Evolutionary conservation across 164 flowering plant genomes (phyloP), one percentile per base, ranked within the genome.

Genomic region (Stephania japonica): DNA sequence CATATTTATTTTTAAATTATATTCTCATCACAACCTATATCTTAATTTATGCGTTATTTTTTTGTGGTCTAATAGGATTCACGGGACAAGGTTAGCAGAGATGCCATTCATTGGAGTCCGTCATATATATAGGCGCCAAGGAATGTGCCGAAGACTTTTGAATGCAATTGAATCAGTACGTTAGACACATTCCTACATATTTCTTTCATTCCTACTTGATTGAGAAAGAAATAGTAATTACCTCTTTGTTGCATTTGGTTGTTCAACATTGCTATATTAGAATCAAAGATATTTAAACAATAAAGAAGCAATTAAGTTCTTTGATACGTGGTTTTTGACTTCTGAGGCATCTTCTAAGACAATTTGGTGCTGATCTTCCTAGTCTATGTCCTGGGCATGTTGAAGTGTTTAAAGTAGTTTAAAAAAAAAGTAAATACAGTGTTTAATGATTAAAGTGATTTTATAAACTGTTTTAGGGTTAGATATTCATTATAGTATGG

Each of bases 31-130:
- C 62, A 12, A 24, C 6, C 21, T n/a, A 12, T 49, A 49, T 13
- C 23, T 19, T 59, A 42, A 50, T 53, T 42, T 14, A 26, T 18
- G 43, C 53, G 43, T 62, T 75, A 13, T 71, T 71, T 19, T 19
- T 47, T 26, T 68, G 67, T 14, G 38, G 38, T 67, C 43, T 6
- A 68, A 73, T 80, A 96, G 99, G 89, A 85, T 96, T 75, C 99
- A 87, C 82, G 98, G 98, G 69, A 85, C 90, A 53, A 84, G 83
- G 80, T 83, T 96, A 53, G 99, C 98, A 32, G 99, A 96, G 85
- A 96, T 96, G 98, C 99, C 99, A 59, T 93, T 85, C 68, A 88
- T 96, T 80, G 99, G 99, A 62, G 92, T 97, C 11, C 97, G 99
- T 63, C 88, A 91, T 77, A 85, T 88, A 1, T 96, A 92, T 79